Base-by-base conservation (phyloP, 2,329 filamentous ascomycete species). In the Colletotrichum viniferum region DNA sequence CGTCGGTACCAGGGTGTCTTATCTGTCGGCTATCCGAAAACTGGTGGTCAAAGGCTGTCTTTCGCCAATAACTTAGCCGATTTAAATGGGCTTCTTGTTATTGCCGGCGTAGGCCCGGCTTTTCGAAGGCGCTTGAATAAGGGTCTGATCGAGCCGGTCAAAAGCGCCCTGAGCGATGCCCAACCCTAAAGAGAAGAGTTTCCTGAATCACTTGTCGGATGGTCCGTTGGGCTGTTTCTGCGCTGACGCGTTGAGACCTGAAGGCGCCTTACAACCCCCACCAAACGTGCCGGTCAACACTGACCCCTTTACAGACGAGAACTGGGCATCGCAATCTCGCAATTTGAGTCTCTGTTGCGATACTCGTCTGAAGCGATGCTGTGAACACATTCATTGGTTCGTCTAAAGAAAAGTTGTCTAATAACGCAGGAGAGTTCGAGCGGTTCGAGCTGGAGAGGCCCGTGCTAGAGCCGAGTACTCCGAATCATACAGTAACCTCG, bases 21-120 rank as follows among this genome's bases (percentile, higher is more conserved):
- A 71, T 74, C 72, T 62, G 48, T 74, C 52, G 67, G 71, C 48
- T 70, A 48, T 65, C 32, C 43, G 71, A 48, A 64, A 64, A 13
- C 43, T 58, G 43, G 24, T 56, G 26, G 32, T 13, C 6, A 21
- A 52, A 43, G 13, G 9, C 10, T 48, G n/a, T n/a, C 13, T 32
- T 12, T 48, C 26, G 64, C 58, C 65, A 56, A 63, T 70, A 24
- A 16, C n/a, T 9, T 43, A 63, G 58, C 10, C 43, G 58, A 14
- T 24, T 70, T 24, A 48, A 70, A 43, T 61, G 69, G 69, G 69
- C 62, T 72, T 8, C 12, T 18, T 32, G 18, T 34, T 52, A 72
- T 72, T 72, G 34, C 69, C 62, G 66, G 36, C 48, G 26, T 72
- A 67, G 60, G 34, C 12, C 69, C 69, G 69, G 8, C 21, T n/a